Base-by-base conservation (phyloP, 352 stramenopile species). In the Phytopythium helicoides region DNA sequence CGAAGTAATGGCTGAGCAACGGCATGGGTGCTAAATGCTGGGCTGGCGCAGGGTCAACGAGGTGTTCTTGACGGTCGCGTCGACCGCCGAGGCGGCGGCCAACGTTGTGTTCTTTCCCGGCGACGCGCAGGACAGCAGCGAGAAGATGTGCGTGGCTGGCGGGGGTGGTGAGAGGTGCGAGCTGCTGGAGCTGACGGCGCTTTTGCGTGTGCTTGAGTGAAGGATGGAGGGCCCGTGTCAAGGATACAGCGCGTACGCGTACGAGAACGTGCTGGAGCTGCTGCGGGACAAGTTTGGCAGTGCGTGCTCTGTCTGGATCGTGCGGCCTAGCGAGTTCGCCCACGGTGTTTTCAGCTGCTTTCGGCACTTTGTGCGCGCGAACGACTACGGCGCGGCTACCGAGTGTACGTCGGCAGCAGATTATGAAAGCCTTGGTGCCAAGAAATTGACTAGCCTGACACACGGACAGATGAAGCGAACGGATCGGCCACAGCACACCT, bases 31-130 rank as follows among this genome's bases (percentile, higher is more conserved):
- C 42, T 40, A 18, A 3, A 49, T n/a, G 23, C 12, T 42, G 22
- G 64, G 25, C 18, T 54, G 21, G 28, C 53, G 18, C 36, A 80
- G 68, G 51, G 47, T 66, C 22, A 89, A 89, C 48, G 68, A 89
- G 25, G 37, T 89, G 38, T 68, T 76, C 52, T 25, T 89, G 10
- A 71, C 62, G 14, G 40, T 70, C 2, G 50, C 63, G 11, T 64
- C 62, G 33, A 56, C 23, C 4, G 18, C 50, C 8, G 25, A 56
- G 19, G 66, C 64, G 0, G 49, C 42, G 2, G 66, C 58, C 26
- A 87, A 85, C 52, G 71, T 87, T n/a, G 60, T 89, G 12, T 86
- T 82, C 56, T 89, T 89, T 46, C 78, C 78, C 33, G 78, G 78
- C 33, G 78, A 89, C 41, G 72, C 87, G 14, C 76, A 87, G 53